A percentile compares a stretch with the other conserved stretches of the same genome.
These are phyloP conservation scores for Mycena floridula DNA, from an alignment of 768 basidiomycete species.

Conservation along the genomic window DNA sequence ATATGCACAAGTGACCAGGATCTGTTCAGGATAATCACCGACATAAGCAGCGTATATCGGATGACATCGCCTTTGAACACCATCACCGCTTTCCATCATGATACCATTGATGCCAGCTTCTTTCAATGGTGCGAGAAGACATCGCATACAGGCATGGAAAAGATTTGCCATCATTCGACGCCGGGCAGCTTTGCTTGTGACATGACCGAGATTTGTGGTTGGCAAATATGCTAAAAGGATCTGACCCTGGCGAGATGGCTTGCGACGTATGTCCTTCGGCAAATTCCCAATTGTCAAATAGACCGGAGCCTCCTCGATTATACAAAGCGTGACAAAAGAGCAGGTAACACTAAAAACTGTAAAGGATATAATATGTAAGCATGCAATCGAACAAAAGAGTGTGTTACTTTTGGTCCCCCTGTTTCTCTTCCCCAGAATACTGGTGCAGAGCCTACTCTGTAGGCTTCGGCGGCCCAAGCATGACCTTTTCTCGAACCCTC, in stretches of 20 bases:
- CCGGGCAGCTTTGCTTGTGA: slow-evolving; percentile 16
- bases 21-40: slow-evolving; percentile 40
- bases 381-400: no score
- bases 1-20: slow-evolving; percentile 24
- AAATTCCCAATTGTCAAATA: neutral
- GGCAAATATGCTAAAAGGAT: slow-evolving; percentile 36
- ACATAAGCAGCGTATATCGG: slow-evolving; percentile 34
- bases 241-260: slow-evolving; percentile 14
- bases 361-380: no score
- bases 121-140: slow-evolving; percentile 24
- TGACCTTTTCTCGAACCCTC: no score
- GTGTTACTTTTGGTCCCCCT: no score
- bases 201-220: no score
- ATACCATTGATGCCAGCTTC: slow-evolving; percentile 17
- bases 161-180: slow-evolving; percentile 20
- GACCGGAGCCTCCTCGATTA: no score
- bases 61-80: slow-evolving; percentile 18
- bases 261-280: neutral
- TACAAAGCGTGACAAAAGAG: no score
- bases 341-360: no score
- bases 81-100: slow-evolving; percentile 24
- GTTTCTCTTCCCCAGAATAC: no score
- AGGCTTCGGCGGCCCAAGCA: no score
- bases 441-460: no score
- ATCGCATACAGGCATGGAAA: slow-evolving; percentile 29